phyloP scores from a whole-genome alignment of 352 stramenopile genomes.

The Globisporangium solare region DNA sequence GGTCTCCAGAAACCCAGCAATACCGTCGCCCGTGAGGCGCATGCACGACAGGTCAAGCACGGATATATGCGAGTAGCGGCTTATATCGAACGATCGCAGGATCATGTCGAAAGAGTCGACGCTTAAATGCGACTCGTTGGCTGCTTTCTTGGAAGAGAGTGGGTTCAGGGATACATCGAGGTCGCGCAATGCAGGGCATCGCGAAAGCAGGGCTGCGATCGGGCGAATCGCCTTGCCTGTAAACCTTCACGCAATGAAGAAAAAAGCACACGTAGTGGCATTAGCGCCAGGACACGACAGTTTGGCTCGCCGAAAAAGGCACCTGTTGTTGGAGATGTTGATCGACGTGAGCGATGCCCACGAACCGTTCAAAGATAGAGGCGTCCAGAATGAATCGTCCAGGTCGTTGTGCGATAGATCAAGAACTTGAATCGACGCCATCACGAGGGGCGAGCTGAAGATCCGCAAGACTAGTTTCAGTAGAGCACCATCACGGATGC shows the following conservation, averaged over 20 bases:
- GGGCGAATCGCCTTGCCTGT: conserved; percentile 15
- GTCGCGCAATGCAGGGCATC: conserved; percentile 23
- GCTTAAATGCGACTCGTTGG: background rate
- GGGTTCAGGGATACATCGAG: conserved; percentile 57
- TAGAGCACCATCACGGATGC: background rate
- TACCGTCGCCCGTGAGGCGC: conserved; percentile 21
- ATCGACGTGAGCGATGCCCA: conserved; percentile 29
- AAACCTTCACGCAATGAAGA: conserved; percentile 21
- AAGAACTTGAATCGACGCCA: conserved; percentile 16
- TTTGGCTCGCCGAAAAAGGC: conserved; percentile 1
- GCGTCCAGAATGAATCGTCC: conserved; percentile 29
- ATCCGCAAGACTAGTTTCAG: background rate
- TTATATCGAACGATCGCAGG: conserved; percentile 3
- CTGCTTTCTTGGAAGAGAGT: background rate
- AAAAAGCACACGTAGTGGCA: background rate
- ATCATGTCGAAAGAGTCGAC: conserved; percentile 2
- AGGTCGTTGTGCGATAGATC: conserved; percentile 60
- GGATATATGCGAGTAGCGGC: conserved; percentile 14
- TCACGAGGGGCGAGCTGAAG: background rate
- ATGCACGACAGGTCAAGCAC: conserved; percentile 47
- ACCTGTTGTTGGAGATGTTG: conserved; percentile 54
- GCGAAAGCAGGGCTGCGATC: conserved; percentile 23
- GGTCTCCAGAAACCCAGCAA: conserved; percentile 15
- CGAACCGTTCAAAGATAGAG: background rate
- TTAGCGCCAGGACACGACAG: background rate